Base-by-base conservation (phyloP, 2,329 filamentous ascomycete genomes). In the Fusarium algeriense region DNA sequence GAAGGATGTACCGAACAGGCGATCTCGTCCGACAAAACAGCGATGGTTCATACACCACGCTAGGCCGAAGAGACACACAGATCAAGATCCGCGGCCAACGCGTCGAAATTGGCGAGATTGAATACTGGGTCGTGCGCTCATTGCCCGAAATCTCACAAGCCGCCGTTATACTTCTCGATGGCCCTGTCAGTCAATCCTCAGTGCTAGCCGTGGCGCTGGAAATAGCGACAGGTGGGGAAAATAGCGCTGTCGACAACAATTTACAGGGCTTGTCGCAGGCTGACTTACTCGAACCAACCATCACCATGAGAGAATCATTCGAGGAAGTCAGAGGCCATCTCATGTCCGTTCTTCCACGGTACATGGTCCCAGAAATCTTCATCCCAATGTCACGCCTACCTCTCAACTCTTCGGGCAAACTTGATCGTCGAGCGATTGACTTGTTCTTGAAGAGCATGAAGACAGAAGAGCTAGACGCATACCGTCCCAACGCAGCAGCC, bases 91-190 rank as follows among this genome's bases (percentile, higher is more conserved):
- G 57, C 9, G 57, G 57, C 10, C 57, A 60, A 0, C 50, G 48
- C 44, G 30, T 60, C 14, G 57, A 60, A 8, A 32, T 60, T 4
- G 57, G 57, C 7, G 48, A 54, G 38, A 60, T 60, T 8, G 60
- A 62, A 38, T 62, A 62, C 15, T 55, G 52, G 52, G 52, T 55
- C 15, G 52, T 55, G 14, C 52, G 52, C 3, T 55, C 52, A 45
- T 28, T 37, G 10, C 6, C n/a, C 3, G 53, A 55, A 5, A 34
- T 45, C n/a, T 45, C 52, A 1, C 52, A 55, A 23, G 52, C 52
- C 0, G 38, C 52, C 23, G 52, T 55, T 0, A 55, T 45, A 20
- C 28, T 55, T 0, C 52, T 55, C 6, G 38, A 55, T 15, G 37
- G 38, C 1, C 48, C 48, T 28, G 34, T 5, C 12, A 41, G 40